phyloP scores from a whole-genome alignment of 2,329 filamentous ascomycete genomes.

The Neofusicoccum sp. region DNA sequence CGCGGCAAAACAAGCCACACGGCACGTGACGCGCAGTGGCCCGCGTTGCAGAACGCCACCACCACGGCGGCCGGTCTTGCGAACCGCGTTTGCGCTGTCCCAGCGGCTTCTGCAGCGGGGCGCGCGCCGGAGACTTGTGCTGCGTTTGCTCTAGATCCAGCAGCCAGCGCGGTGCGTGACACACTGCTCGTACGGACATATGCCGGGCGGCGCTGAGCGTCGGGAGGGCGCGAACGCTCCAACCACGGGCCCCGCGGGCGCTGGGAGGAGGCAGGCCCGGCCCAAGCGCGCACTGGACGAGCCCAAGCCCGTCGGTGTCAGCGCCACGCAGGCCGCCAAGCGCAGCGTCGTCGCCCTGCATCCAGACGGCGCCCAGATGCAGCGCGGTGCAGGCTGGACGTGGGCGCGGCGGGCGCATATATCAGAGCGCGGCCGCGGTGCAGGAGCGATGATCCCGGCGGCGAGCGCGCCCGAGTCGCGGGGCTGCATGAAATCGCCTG shows the following conservation, averaged over 20 bases:
- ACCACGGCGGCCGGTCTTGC: background rate
- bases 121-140: background rate
- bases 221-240: background rate
- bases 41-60: background rate
- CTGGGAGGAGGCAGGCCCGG: constrained; percentile 5
- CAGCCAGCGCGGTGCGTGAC: background rate
- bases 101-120: background rate
- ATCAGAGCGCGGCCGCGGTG: background rate
- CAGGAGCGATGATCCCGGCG: background rate
- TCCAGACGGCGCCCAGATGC: background rate
- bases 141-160: background rate
- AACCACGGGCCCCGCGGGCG: background rate
- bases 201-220: background rate
- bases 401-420: background rate
- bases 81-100: background rate
- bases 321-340: background rate
- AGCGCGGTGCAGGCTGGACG: background rate
- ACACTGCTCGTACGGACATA: constrained; percentile 12
- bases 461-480: background rate
- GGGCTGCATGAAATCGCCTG: constrained; percentile 15
- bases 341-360: constrained; percentile 11
- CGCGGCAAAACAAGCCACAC: constrained; percentile 11
- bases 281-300: background rate
- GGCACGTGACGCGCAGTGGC: constrained; percentile 7
- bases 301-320: background rate